Evolutionary conservation across 768 basidiomycete genomes (phyloP).

Genomic region (Dacryopinax primogenitus): DNA sequence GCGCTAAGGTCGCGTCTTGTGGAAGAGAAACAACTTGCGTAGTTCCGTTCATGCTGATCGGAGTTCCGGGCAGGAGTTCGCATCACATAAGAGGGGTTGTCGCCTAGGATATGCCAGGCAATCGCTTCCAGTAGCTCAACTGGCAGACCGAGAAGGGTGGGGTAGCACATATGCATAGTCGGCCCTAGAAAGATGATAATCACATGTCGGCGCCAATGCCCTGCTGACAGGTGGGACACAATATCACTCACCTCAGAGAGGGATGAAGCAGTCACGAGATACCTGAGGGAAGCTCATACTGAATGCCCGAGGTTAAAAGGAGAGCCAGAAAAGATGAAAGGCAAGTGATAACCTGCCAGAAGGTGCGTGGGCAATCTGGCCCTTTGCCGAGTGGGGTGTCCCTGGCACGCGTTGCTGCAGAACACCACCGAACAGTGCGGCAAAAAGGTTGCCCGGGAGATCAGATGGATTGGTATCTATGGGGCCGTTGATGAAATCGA

Average conservation of each 20-base stretch:
- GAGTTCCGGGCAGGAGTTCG: background rate
- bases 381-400: background rate
- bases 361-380: background rate
- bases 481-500: background rate
- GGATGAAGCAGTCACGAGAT: background rate
- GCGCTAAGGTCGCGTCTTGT: background rate
- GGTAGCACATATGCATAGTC: background rate
- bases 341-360: background rate
- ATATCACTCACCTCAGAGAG: background rate
- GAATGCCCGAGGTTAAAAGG: background rate
- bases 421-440: background rate
- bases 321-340: background rate
- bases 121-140: slow-evolving; percentile 3
- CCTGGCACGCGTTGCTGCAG: background rate
- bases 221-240: background rate
- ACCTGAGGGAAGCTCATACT: background rate
- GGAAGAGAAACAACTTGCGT: background rate
- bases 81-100: background rate
- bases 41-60: background rate
- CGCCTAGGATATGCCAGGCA: background rate
- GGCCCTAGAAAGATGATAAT: background rate
- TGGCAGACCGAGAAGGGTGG: background rate
- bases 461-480: background rate
- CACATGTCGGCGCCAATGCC: background rate
- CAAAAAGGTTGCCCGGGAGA: background rate